These are phyloP conservation scores for Lodderomyces margitis DNA, from an alignment of 1,139 yeast genomes.

Conservation along the genomic window DNA sequence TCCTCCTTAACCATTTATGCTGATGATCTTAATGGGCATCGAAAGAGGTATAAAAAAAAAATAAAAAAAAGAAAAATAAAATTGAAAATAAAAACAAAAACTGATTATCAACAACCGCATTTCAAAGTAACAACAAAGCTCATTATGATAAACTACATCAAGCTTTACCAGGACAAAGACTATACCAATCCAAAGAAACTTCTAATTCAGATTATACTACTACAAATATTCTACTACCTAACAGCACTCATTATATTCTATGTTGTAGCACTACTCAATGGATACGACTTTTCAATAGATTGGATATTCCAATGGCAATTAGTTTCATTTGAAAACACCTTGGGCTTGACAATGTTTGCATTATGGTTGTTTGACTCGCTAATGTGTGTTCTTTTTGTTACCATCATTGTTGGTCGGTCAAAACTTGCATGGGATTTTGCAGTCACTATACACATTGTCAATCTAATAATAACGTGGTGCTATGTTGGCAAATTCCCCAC, in stretches of 20 bases:
- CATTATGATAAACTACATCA: conserved; percentile 5
- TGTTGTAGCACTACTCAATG: conserved; percentile 56
- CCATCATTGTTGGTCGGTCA: conserved; percentile 85
- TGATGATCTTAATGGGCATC: too few species aligned
- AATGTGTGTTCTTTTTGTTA: conserved; percentile 75
- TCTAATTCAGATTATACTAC: conserved; percentile 54
- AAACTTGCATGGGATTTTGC: conserved; percentile 97
- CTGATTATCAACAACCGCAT: background rate
- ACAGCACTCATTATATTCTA: conserved; percentile 60
- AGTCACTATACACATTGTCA: conserved; percentile 79
- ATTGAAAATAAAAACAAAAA: background rate
- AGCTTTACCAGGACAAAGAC: conserved; percentile 7
- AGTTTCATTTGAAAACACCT: conserved; percentile 70
- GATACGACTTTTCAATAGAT: conserved; percentile 57
- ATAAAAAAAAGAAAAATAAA: background rate
- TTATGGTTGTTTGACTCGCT: conserved; percentile 82
- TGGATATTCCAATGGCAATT: conserved; percentile 86
- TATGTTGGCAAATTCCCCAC: conserved; percentile 67
- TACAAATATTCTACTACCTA: conserved; percentile 66
- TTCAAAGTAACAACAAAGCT: background rate
- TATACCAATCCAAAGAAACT: conserved; percentile 37
- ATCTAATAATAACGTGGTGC: conserved; percentile 67
- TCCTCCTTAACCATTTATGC: conserved; percentile 12
- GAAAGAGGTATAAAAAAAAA: background rate
- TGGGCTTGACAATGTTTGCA: conserved; percentile 70